Evolutionary conservation across 306 rosid species (phyloP), one percentile per base, ranked within the genome.

Genomic region (Malus domestica): DNA sequence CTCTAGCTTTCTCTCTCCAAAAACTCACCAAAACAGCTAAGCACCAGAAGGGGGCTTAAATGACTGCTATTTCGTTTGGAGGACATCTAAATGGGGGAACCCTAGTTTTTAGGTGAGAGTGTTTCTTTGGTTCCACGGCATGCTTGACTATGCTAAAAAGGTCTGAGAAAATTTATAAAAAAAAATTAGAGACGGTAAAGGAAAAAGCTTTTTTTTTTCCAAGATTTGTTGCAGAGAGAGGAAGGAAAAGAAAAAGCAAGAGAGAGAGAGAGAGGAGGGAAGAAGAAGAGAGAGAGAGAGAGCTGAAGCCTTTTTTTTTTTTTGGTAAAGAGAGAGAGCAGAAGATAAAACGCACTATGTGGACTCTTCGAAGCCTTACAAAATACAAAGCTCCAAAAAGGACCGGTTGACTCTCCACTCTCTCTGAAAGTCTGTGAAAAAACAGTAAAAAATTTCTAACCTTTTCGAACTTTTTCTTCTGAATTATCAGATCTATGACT

Each of bases 351-450:
- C 80, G 78, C 67, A 83, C 63, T 68, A 88, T 89, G 99, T 95
- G 97, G 99, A 95, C 65, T 83, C 80, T 73, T 81, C 83, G 90
- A 92, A 92, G 88, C 99, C 99, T 88, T 90, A 90, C 96, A 90
- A 89, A 89, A 88, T 82, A 74, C 87, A 88, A 75, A 77, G 58
- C 81, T 84, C 93, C 99, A 92, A 92, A 95, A 87, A 83, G 91
- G 88, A 63, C 46, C 12, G 91, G 99, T 95, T 95, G 99, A 95
- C 99, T 94, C 86, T 88, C 80, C 72, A 57, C 54, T 64, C 59
- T 64, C 59, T 73, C 76, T 60, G 62, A 49, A 76, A 76, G 68
- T 74, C 79, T 82, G 73, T 59, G 83, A 87, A 75, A 86, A 77
- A 84, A 73, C 83, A 70, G 85, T 79, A 82, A 32, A 29, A 75